Percentiles rank a stretch among this genome's conserved stretches.
phyloP scores from a whole-genome alignment of 192 early-diverging fungal genomes.

The Backusella tuberculispora region DNA sequence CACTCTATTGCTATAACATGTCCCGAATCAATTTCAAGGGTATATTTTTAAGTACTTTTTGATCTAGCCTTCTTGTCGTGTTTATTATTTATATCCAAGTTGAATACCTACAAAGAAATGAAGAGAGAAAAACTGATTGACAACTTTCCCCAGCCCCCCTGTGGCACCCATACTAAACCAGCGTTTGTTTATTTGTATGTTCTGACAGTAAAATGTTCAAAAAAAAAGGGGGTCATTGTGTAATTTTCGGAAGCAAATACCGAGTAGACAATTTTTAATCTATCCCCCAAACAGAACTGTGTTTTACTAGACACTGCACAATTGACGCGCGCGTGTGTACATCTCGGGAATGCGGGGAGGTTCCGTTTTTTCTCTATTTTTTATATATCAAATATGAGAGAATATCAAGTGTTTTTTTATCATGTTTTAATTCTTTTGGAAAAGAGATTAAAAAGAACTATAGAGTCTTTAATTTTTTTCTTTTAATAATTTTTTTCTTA shows the following conservation, averaged over 20 bases:
- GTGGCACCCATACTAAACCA: constrained; percentile 5
- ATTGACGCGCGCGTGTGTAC: constrained; percentile 18
- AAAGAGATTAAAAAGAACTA: not conserved
- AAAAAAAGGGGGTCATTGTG: constrained; percentile 9
- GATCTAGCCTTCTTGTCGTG: not conserved
- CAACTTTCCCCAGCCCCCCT: not conserved
- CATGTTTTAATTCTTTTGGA: not conserved
- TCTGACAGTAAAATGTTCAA: constrained; percentile 23
- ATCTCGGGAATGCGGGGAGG: constrained; percentile 31
- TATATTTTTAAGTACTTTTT: not conserved
- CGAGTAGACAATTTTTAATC: constrained; percentile 32
- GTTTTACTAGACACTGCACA: constrained; percentile 15
- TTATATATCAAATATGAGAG: not conserved
- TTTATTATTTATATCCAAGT: not conserved
- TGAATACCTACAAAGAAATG: not conserved
- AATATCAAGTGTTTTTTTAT: constrained; percentile 12
- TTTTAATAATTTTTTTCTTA: not conserved
- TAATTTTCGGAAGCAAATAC: constrained; percentile 24
- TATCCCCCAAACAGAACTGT: constrained; percentile 24
- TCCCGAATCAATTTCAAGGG: not conserved
- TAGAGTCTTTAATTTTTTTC: not conserved
- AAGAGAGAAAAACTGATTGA: not conserved
- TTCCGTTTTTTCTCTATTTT: constrained; percentile 18
- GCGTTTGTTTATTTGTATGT: not conserved
- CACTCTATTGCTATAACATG: not conserved